Base-by-base conservation (phyloP, 106 monocot genomes). In the Iris macrosiphon region DNA sequence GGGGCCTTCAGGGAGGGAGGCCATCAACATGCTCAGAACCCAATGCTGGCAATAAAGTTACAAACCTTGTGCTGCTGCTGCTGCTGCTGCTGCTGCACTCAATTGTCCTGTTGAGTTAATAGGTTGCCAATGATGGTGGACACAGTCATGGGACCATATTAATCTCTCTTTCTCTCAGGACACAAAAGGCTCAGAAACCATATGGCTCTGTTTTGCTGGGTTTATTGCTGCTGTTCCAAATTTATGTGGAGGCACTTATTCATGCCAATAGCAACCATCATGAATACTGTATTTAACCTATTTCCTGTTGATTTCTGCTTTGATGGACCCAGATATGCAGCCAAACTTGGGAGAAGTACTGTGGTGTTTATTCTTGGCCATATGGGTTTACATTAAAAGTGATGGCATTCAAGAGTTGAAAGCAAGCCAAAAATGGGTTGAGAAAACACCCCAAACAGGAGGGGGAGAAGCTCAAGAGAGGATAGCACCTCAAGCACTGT, bases 21-120 rank as follows among this genome's bases (percentile, higher is more conserved):
- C 34, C 55, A 56, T 56, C 22, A 56, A 11, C 37, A 56, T 56
- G 20, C 37, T 39, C 55, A 39, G 26, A 57, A 40, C 22, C 40
- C 40, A 27, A 28, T 40, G 27, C 39, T 57, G 23, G 26, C 41
- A n/a, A 28, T 25, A 57, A 39, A 57, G 25, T 57, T 57, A 40
- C n/a, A 57, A 40, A 57, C 40, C 57, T 34, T 57, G 55, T 56
- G 38, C 24, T 57, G 57, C 18, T 40, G 57, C 38, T 40, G 10
- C 16, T 57, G 38, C 22, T 56, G 5, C 53, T 54, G 39, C 39
- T 39, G 42, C 42, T 42, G 16, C n/a, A 25, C 25, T 57, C 32
- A n/a, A 26, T 57, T 57, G 57, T 57, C 57, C 40, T 26, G 40
- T 57, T 41, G 57, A 57, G 23, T 57, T 41, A 57, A 57, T 57